These are phyloP conservation scores for Stemphylium lycopersici DNA, from an alignment of 2,329 filamentous ascomycete species.

Conservation along the genomic window DNA sequence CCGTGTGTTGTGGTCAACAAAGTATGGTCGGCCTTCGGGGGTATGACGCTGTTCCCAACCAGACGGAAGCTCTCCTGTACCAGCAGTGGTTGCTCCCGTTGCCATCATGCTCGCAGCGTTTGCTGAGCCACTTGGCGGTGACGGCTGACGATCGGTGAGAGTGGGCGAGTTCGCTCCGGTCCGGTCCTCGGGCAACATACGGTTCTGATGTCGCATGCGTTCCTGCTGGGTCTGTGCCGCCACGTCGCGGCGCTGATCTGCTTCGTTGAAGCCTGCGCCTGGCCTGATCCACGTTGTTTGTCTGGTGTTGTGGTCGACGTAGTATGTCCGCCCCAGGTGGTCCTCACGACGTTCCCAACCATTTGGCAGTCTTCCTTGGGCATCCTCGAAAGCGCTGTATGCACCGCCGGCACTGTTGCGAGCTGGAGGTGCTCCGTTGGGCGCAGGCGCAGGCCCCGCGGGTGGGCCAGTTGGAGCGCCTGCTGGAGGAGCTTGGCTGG, in stretches of 20 bases:
- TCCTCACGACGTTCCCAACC: conserved; percentile 98
- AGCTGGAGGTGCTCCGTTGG: conserved; percentile 53
- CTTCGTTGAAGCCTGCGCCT: conserved; percentile 75
- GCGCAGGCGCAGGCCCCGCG: conserved; percentile 27
- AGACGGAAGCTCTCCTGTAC: conserved; percentile 90
- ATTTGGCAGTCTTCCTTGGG: conserved; percentile 87
- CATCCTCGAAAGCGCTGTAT: conserved; percentile 93
- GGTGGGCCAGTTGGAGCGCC: conserved; percentile 54
- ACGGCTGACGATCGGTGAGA: conserved; percentile 60
- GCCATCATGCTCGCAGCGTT: conserved; percentile 86
- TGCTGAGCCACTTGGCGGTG: conserved; percentile 47
- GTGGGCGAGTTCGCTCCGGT: conserved; percentile 93
- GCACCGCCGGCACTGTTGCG: conserved; percentile 33
- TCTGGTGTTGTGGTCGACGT: conserved; percentile 96
- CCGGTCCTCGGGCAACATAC: conserved; percentile 92
- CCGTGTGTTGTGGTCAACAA: conserved; percentile 97
- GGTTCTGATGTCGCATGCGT: conserved; percentile 90
- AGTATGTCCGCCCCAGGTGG: conserved; percentile 93
- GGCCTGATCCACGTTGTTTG: conserved; percentile 97
- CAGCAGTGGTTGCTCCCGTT: conserved; percentile 91
- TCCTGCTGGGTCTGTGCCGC: conserved; percentile 93
- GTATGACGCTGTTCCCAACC: conserved; percentile 97
- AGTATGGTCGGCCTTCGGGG: conserved; percentile 92
- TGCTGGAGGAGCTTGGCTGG: conserved; percentile 38
- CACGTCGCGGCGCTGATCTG: conserved; percentile 76